Evolutionary conservation across 176 grass and related monocot species (phyloP).

Genomic region (sorghum (Sorghum bicolor)): DNA sequence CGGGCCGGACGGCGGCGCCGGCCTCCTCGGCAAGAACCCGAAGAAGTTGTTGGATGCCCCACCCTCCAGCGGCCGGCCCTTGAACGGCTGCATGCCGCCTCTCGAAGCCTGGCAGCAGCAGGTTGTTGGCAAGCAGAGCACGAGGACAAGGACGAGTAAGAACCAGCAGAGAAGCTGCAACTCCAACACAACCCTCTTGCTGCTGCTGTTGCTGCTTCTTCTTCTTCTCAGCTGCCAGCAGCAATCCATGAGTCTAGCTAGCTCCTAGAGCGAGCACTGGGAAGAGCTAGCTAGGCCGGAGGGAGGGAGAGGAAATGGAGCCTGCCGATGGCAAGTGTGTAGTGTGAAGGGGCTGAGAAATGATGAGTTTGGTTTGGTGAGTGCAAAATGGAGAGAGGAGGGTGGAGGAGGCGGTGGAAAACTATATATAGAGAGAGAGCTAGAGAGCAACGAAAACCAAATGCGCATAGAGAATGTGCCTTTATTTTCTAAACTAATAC

Average conservation of each 20-base stretch:
- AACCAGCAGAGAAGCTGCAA: conserved; percentile 16
- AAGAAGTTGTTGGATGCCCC: conserved; percentile 47
- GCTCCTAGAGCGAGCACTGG: background rate
- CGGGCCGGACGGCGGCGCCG: conserved; percentile 59
- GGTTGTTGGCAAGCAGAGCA: background rate
- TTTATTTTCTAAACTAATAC: background rate
- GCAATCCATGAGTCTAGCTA: background rate
- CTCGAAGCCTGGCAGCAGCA: conserved; percentile 68
- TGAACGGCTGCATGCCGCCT: conserved; percentile 62
- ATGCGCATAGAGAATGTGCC: conserved; percentile 13
- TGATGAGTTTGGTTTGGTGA: conserved; percentile 20
- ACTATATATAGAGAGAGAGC: background rate
- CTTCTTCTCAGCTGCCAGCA: background rate
- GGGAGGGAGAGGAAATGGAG: background rate
- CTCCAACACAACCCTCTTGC: background rate
- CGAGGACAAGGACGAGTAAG: conserved; percentile 35
- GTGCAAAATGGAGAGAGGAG: conserved; percentile 24
- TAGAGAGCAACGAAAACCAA: background rate
- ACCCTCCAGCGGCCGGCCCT: conserved; percentile 42
- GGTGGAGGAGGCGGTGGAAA: conserved; percentile 7
- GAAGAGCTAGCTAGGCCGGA: background rate
- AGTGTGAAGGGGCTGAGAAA: background rate
- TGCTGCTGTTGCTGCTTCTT: too few species aligned
- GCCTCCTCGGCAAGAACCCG: conserved; percentile 60
- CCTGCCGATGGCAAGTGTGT: background rate